Percentiles rank a stretch among this genome's conserved stretches.
Evolutionary conservation across 352 stramenopile species (phyloP).

Genomic region (Phytophthora citrophthora): DNA sequence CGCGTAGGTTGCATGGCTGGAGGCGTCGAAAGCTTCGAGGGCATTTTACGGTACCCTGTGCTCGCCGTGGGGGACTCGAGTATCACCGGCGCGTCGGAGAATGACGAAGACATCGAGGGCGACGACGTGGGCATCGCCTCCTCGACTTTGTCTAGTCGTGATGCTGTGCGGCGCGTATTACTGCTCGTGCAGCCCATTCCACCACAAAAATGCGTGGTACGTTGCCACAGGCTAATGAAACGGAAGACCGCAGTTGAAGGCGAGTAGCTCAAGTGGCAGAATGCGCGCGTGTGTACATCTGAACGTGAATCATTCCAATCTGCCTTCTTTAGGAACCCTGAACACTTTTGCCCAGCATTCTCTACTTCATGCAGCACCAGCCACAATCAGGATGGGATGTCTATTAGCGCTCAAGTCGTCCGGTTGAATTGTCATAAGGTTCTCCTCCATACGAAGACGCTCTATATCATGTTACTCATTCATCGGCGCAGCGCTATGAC

Average conservation of each 20-base stretch:
- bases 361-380: constrained; percentile 1
- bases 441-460: constrained; percentile 9
- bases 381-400: constrained; percentile 14
- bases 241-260: background rate
- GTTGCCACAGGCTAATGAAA: background rate
- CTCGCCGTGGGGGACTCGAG: constrained; percentile 27
- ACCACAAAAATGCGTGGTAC: constrained; percentile 11
- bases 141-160: constrained; percentile 30
- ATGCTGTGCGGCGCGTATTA: constrained; percentile 19
- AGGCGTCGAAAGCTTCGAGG: constrained; percentile 13
- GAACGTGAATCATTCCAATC: constrained; percentile 26
- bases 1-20: constrained; percentile 15
- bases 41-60: constrained; percentile 18
- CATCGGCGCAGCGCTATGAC: constrained; percentile 10
- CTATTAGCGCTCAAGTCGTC: constrained; percentile 9
- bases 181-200: constrained; percentile 42
- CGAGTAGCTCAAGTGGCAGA: constrained; percentile 6
- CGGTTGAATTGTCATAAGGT: constrained; percentile 7
- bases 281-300: constrained; percentile 11
- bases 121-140: constrained; percentile 31
- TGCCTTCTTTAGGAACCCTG: constrained; percentile 17
- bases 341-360: constrained; percentile 13
- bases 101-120: constrained; percentile 26
- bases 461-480: constrained; percentile 36
- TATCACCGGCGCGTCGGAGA: constrained; percentile 29